Evolutionary conservation across 2,329 filamentous ascomycete genomes (phyloP).

Genomic region (Camillea tinctor): DNA sequence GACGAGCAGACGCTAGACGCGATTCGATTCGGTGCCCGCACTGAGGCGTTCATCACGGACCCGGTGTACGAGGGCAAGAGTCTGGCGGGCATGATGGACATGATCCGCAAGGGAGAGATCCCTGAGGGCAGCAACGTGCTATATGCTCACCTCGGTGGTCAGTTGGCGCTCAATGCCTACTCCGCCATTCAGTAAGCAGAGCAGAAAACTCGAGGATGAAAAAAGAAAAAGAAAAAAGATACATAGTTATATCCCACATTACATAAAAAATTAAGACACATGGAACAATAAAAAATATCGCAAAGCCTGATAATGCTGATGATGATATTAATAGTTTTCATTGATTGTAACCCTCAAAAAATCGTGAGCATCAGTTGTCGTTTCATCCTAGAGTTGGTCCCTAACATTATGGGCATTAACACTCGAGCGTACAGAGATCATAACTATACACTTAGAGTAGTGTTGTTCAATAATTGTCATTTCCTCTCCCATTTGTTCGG

Average conservation of each 20-base stretch:
- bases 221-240: neutral
- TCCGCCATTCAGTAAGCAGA: conserved; percentile 38
- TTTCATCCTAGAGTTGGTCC: neutral
- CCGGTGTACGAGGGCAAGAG: conserved; percentile 77
- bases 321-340: conserved; percentile 7
- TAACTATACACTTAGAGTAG: neutral
- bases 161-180: conserved; percentile 69
- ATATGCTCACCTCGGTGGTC: conserved; percentile 70
- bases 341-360: conserved; percentile 8
- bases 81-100: conserved; percentile 65
- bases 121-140: conserved; percentile 59
- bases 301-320: conserved; percentile 4
- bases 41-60: conserved; percentile 72
- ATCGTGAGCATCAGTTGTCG: neutral
- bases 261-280: too few species aligned
- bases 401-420: neutral
- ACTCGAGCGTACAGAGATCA: neutral
- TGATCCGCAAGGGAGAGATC: conserved; percentile 64
- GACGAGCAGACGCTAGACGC: conserved; percentile 64
- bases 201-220: neutral
- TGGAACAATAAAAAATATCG: too few species aligned
- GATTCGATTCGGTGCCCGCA: conserved; percentile 65
- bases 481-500: neutral
- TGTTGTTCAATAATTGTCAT: neutral
- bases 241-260: too few species aligned